phyloP scores from a whole-genome alignment of 768 basidiomycete species.

The Rhizopogon vulgaris region DNA sequence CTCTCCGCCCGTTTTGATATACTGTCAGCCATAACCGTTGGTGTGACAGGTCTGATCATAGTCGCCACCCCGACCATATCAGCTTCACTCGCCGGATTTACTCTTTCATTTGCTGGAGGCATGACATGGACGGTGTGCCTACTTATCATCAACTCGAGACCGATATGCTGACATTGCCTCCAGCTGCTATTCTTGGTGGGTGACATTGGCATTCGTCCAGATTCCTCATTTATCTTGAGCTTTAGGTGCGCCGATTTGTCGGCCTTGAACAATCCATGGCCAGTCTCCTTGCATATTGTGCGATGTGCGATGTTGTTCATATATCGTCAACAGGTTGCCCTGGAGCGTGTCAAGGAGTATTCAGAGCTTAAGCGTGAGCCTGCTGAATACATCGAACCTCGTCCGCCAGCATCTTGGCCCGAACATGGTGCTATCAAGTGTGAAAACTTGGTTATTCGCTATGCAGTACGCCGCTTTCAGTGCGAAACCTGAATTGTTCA shows the following conservation, averaged over 20 bases:
- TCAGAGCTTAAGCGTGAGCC: constrained; percentile 74
- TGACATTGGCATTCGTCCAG: neutral
- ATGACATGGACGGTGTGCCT: constrained; percentile 56
- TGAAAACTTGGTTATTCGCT: constrained; percentile 70
- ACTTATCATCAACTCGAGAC: neutral
- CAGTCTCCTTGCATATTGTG: constrained; percentile 1
- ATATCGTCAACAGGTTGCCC: constrained; percentile 49
- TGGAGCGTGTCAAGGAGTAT: constrained; percentile 90
- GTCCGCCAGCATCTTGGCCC: constrained; percentile 82
- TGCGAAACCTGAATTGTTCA: neutral
- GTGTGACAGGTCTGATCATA: constrained; percentile 63
- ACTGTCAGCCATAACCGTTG: constrained; percentile 64
- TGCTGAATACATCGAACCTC: constrained; percentile 79
- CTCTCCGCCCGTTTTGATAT: constrained; percentile 83
- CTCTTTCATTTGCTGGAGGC: constrained; percentile 76
- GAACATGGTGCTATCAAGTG: constrained; percentile 60
- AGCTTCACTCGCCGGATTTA: constrained; percentile 82
- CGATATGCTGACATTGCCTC: constrained; percentile 13
- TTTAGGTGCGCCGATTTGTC: constrained; percentile 70
- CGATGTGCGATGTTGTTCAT: neutral
- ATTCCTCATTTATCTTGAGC: constrained; percentile 1
- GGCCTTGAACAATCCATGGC: constrained; percentile 92
- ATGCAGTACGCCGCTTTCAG: constrained; percentile 51
- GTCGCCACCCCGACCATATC: constrained; percentile 65
- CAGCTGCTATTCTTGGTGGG: constrained; percentile 57